Conservation (phyloP, 306 rosid species). For the Corylus heterophylla region DNA sequence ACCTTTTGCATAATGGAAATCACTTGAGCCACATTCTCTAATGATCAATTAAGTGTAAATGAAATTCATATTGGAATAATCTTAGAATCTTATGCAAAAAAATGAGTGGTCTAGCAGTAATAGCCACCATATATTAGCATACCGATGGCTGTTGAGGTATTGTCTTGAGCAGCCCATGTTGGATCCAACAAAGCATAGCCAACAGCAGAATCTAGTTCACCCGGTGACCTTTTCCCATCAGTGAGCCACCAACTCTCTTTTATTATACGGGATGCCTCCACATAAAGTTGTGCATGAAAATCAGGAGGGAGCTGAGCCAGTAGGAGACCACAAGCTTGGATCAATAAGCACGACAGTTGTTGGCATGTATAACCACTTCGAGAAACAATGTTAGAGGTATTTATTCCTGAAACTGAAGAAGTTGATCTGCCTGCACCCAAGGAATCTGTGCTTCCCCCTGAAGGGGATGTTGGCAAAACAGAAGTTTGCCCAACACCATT, state of each 20-base stretch:
- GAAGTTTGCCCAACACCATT: constrained; percentile 83
- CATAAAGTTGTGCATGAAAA: constrained; percentile 83
- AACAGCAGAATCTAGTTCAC: constrained; percentile 91
- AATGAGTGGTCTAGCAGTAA: background rate
- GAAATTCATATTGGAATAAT: background rate
- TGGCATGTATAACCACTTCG: constrained; percentile 97
- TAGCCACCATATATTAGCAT: constrained; percentile 26
- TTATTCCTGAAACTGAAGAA: constrained; percentile 80
- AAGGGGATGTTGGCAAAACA: constrained; percentile 92
- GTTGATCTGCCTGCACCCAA: constrained; percentile 83
- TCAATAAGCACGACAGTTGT: constrained; percentile 88
- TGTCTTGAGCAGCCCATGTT: constrained; percentile 99
- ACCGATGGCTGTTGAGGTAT: constrained; percentile 97
- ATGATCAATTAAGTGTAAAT: background rate
- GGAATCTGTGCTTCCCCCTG: constrained; percentile 99
- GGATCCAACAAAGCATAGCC: constrained; percentile 99
- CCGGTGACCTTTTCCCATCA: constrained; percentile 70
- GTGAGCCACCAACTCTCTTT: constrained; percentile 98
- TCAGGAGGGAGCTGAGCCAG: constrained; percentile 96
- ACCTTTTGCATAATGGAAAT: background rate
- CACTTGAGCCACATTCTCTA: too few species aligned
- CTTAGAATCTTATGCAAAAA: background rate
- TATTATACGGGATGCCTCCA: constrained; percentile 84
- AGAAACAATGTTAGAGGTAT: constrained; percentile 83
- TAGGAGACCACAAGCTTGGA: constrained; percentile 97